Base-by-base conservation (phyloP, 2,329 filamentous ascomycete genomes). In the Trichoderma lentiforme region DNA sequence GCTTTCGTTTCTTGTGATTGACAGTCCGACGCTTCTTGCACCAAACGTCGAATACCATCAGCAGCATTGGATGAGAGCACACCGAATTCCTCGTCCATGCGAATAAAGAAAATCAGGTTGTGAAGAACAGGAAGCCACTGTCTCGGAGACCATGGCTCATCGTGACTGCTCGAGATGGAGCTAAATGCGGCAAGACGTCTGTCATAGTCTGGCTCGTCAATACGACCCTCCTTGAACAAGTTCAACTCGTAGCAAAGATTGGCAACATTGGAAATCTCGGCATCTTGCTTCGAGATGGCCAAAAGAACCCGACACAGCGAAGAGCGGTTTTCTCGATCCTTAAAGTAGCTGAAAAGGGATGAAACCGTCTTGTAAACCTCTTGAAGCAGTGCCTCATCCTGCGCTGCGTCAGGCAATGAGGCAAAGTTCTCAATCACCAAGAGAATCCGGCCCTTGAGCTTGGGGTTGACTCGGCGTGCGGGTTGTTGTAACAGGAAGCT, bases 171-270 rank as follows among this genome's bases (percentile, higher is more conserved):
- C 43, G 91, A 92, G 74, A 98, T 91, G 8, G 83, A 80, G 72
- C 87, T 90, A 82, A 96, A 98, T 3, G 94, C 94, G 61, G 86
- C 83, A 6, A 97, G 86, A 18, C 96, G 91, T 71, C 88, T 89
- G 75, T 97, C 93, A 78, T 97, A 98, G 81, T 98, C 93, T 1
- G 94, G 92, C 78, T 97, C 93, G 76, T 96, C 93, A 24, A 99
- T 85, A 58, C 90, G 90, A 30, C 87, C 88, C 61, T 85, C 84
- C 1, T 89, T 90, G 76, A 92, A 94, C 0, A 96, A 91, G 78
- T 99, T 98, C 69, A 99, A 86, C 73, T 93, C 91, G 32, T 87
- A 83, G 77, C 94, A 97, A 3, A 98, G 84, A 6, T 83, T 82
- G 2, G 94, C 91, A 71, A 94, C 86, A 68, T 90, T 86, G 28